phyloP scores from a whole-genome alignment of 208 protist genomes.

The Acanthamoeba triangularis region DNA sequence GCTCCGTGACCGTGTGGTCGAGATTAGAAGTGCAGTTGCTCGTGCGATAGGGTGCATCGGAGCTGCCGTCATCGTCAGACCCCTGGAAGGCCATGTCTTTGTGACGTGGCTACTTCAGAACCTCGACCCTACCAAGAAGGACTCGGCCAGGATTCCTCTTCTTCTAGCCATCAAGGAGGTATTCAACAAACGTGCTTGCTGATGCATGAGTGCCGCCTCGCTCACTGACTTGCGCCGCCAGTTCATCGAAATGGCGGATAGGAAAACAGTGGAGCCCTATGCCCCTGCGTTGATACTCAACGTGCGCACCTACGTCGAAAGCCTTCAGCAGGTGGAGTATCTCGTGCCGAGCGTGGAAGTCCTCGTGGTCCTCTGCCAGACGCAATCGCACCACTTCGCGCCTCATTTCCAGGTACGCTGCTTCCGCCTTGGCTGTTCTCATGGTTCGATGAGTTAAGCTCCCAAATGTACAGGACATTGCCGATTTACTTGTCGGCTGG shows the following conservation, averaged over 20 bases:
- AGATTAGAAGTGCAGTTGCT: background rate
- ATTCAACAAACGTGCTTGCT: background rate
- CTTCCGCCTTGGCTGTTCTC: background rate
- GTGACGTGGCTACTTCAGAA: conserved; percentile 32
- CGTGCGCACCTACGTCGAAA: conserved; percentile 16
- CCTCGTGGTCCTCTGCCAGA: conserved; percentile 19
- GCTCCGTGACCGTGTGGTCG: conserved; percentile 11
- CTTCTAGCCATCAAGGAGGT: conserved; percentile 32
- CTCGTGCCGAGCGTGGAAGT: conserved; percentile 39
- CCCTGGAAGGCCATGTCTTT: conserved; percentile 6
- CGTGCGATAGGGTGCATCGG: background rate
- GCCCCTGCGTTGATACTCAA: conserved; percentile 25
- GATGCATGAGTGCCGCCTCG: background rate
- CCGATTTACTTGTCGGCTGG: conserved; percentile 57
- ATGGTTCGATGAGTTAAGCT: background rate
- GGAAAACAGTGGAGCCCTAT: conserved; percentile 33
- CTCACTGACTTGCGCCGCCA: background rate
- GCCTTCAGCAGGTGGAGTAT: conserved; percentile 4
- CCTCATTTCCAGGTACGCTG: conserved; percentile 35
- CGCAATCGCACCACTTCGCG: background rate
- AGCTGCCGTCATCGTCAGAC: background rate
- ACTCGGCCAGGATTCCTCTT: background rate
- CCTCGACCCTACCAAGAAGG: conserved; percentile 17
- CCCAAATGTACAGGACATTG: conserved; percentile 13
- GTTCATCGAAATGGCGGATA: conserved; percentile 51